phyloP scores from a whole-genome alignment of 305 asterid species.

The Fraxinus velutina region DNA sequence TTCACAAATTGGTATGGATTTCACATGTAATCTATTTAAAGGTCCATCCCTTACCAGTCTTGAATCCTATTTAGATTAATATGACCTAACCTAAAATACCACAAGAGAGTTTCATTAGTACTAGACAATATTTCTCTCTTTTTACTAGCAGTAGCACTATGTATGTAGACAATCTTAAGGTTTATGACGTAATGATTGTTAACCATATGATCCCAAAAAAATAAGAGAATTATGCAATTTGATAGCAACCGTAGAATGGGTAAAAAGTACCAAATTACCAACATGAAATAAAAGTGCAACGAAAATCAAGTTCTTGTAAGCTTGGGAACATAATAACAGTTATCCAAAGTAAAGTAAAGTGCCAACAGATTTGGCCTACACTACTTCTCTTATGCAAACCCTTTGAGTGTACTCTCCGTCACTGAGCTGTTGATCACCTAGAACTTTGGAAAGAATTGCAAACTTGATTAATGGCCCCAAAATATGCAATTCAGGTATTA shows the following conservation, averaged over 20 bases:
- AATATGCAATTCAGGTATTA: not conserved
- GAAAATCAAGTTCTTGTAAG: not conserved
- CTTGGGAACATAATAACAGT: not conserved
- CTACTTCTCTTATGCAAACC: not conserved
- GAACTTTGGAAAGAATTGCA: not conserved
- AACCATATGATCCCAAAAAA: not conserved
- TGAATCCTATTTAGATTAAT: not conserved
- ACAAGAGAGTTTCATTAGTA: not conserved
- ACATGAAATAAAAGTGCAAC: not conserved
- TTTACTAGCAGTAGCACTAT: not conserved
- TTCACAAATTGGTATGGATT: not conserved
- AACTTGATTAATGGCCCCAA: not conserved
- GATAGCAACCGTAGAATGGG: not conserved
- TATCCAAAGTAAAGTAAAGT: not conserved
- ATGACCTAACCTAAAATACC: not conserved
- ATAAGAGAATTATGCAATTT: not conserved
- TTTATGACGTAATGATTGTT: not conserved
- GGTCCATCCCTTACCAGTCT: not conserved
- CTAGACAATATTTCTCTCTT: not conserved
- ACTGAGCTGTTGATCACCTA: not conserved
- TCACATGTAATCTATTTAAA: not conserved
- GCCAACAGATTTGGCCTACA: not conserved
- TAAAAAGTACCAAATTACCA: not conserved
- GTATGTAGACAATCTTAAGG: not conserved
- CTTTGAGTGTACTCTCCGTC: not conserved